A percentile compares a stretch with the other conserved stretches of the same genome.
Conservation (phyloP, 2,329 filamentous ascomycete species). For the Alternaria sp. region DNA sequence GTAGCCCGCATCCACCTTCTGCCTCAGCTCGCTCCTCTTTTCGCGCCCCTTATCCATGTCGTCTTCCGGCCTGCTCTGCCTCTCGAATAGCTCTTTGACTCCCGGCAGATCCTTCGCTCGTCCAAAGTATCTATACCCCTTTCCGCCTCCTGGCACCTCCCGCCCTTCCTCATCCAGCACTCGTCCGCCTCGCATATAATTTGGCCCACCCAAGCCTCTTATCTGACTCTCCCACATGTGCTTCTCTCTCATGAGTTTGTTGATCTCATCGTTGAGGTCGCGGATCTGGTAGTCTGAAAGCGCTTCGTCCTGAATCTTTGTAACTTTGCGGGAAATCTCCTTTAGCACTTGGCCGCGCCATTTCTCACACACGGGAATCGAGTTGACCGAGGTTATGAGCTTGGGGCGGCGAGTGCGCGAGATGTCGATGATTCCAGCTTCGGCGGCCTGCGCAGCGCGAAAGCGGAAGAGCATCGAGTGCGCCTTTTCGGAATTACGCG, state of each 20-base stretch:
- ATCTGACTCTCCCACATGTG: slow-evolving; percentile 99
- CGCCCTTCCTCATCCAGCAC: slow-evolving; percentile 65
- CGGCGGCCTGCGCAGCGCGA: slow-evolving; percentile 94
- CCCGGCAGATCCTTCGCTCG: slow-evolving; percentile 88
- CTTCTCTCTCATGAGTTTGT: slow-evolving; percentile 98
- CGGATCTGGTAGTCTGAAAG: slow-evolving; percentile 97
- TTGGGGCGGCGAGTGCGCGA: slow-evolving; percentile 90
- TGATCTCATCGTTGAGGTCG: slow-evolving; percentile 99
- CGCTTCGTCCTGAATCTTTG: slow-evolving; percentile 89
- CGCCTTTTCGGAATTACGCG: slow-evolving; percentile 97
- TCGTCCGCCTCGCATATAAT: slow-evolving; percentile 82
- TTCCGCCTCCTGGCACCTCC: slow-evolving; percentile 73
- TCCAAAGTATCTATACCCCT: slow-evolving; percentile 88
- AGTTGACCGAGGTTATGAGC: slow-evolving; percentile 84
- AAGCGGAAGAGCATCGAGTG: slow-evolving; percentile 99
- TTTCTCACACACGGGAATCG: slow-evolving; percentile 90
- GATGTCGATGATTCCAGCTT: slow-evolving; percentile 94
- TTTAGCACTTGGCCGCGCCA: slow-evolving; percentile 98
- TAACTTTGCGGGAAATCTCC: slow-evolving; percentile 96
- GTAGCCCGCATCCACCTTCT: slow-evolving; percentile 89
- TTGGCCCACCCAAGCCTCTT: slow-evolving; percentile 92
- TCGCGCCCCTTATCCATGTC: slow-evolving; percentile 71
- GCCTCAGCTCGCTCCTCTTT: slow-evolving; percentile 73
- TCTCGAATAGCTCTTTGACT: slow-evolving; percentile 81
- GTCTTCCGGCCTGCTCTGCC: slow-evolving; percentile 45